Conservation (phyloP, 1,284 basidiomycete genomes). For the Rhodotorula sp. region DNA sequence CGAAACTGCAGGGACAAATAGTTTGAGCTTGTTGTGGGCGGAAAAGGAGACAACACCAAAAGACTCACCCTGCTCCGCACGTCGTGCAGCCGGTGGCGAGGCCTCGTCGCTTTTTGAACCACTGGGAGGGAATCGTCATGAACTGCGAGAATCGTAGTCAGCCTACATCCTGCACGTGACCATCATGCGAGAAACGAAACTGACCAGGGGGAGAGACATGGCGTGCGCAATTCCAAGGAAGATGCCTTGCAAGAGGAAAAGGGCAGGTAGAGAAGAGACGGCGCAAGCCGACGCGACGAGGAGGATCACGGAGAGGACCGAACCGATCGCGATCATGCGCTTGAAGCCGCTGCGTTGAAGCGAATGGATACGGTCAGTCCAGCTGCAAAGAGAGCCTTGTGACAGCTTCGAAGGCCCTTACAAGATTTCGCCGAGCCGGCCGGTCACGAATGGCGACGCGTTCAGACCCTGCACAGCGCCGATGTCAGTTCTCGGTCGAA, state of each 20-base stretch:
- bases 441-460: conserved; percentile 24
- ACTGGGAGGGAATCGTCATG: conserved; percentile 36
- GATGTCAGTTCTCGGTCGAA: too few relatives aligned
- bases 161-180: too few relatives aligned
- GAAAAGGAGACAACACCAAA: too few relatives aligned
- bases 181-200: not conserved
- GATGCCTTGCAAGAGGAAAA: conserved; percentile 39
- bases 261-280: conserved; percentile 17
- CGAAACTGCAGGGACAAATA: conserved; percentile 7
- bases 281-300: conserved; percentile 24
- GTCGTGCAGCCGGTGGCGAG: conserved; percentile 34
- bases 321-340: conserved; percentile 35
- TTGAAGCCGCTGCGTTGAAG: conserved; percentile 16
- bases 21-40: too few relatives aligned
- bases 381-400: not conserved
- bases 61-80: conserved; percentile 14
- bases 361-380: not conserved
- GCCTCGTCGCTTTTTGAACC: conserved; percentile 32
- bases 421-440: conserved; percentile 36
- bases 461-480: conserved; percentile 9
- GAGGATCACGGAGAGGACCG: conserved; percentile 7
- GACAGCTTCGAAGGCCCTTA: not conserved
- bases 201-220: conserved; percentile 23
- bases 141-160: conserved; percentile 1
- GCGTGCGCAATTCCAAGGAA: conserved; percentile 31